Evolutionary conservation across 2,329 filamentous ascomycete species (phyloP).

Genomic region (Thelonectria discophora): DNA sequence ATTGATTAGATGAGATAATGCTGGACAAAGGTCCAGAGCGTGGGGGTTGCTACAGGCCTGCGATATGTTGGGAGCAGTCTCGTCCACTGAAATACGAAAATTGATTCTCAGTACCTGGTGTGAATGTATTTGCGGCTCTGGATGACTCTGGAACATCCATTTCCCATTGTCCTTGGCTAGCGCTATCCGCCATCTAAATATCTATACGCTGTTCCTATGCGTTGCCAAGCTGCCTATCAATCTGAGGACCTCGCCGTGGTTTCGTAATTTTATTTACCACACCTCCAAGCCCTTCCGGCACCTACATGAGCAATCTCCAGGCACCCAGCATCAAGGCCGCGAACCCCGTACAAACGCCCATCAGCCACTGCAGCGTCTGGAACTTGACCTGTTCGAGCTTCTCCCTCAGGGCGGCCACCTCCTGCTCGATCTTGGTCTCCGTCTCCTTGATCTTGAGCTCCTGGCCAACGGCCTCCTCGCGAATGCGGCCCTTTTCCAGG

Average conservation of each 20-base stretch:
- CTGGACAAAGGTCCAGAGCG: neutral
- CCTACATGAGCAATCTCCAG: constrained; percentile 73
- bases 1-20: neutral
- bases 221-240: neutral
- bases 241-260: neutral
- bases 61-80: no score
- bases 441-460: constrained; percentile 99
- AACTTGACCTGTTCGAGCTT: constrained; percentile 98
- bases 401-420: constrained; percentile 89
- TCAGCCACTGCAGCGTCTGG: constrained; percentile 96
- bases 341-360: constrained; percentile 80
- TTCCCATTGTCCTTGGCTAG: constrained; percentile 28
- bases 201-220: constrained; percentile 1
- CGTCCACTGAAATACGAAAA: neutral
- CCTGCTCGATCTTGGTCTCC: constrained; percentile 97
- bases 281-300: neutral
- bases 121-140: no score
- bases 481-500: constrained; percentile 93
- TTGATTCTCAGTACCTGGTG: constrained; percentile 22
- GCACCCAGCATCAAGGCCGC: constrained; percentile 74
- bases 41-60: no score
- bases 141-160: constrained; percentile 36
- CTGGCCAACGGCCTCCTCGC: constrained; percentile 95
- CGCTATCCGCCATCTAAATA: constrained; percentile 17
- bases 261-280: neutral